Evolutionary conservation across 1,139 yeast species (phyloP).

Genomic region (Kodamaea derodonti): DNA sequence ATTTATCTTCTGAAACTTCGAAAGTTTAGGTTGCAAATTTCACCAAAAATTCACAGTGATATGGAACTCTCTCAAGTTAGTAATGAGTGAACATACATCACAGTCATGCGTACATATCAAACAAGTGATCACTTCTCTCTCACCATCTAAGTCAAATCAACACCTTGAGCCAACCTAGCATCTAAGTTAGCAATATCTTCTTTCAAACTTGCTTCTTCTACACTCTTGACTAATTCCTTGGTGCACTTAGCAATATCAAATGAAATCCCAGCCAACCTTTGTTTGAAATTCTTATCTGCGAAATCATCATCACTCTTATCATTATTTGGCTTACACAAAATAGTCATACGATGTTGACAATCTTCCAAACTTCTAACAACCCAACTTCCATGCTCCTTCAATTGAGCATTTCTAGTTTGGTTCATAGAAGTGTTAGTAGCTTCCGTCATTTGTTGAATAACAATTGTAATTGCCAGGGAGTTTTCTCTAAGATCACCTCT

Average conservation of each 20-base stretch:
- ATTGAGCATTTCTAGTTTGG: conserved; percentile 76
- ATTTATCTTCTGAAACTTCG: too few relatives aligned
- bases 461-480: conserved; percentile 68
- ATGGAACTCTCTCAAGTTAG: too few relatives aligned
- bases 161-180: conserved; percentile 38
- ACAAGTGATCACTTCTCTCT: too few relatives aligned
- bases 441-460: conserved; percentile 82
- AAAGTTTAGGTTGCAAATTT: too few relatives aligned
- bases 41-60: too few relatives aligned
- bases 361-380: conserved; percentile 83
- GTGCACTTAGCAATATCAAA: conserved; percentile 96
- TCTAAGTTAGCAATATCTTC: conserved; percentile 63
- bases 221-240: conserved; percentile 90
- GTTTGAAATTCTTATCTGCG: conserved; percentile 88
- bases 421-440: conserved; percentile 89
- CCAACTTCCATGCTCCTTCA: conserved; percentile 89
- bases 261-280: conserved; percentile 90
- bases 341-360: conserved; percentile 76
- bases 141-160: conserved; percentile 2
- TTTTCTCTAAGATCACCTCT: conserved; percentile 71
- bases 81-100: too few relatives aligned
- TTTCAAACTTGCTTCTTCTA: conserved; percentile 87
- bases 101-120: too few relatives aligned
- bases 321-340: conserved; percentile 48
- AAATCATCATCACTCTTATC: conserved; percentile 56